These are phyloP conservation scores for Glycine latifolia DNA, from an alignment of 306 rosid species.

Conservation along the genomic window DNA sequence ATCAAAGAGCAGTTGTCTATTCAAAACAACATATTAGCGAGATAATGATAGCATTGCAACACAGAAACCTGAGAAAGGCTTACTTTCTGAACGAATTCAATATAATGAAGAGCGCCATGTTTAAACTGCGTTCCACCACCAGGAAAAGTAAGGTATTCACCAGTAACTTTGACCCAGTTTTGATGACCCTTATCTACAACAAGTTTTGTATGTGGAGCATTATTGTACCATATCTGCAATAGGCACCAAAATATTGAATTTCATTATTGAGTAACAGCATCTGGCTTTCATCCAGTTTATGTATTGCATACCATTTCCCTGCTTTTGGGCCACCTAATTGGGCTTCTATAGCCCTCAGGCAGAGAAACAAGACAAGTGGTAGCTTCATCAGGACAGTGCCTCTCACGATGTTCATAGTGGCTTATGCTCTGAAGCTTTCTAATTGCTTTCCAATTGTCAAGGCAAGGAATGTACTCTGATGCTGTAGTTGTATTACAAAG, in stretches of 20 bases:
- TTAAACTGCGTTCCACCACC: slow-evolving; percentile 96
- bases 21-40: slow-evolving; percentile 9
- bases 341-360: slow-evolving; percentile 72
- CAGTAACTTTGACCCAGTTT: slow-evolving; percentile 89
- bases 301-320: slow-evolving; percentile 69
- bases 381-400: slow-evolving; percentile 84
- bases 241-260: slow-evolving; percentile 45
- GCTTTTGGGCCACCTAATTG: slow-evolving; percentile 86
- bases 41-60: slow-evolving; percentile 21
- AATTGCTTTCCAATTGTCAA: slow-evolving; percentile 75
- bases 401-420: slow-evolving; percentile 81
- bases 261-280: slow-evolving; percentile 38
- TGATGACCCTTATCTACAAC: slow-evolving; percentile 85
- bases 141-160: slow-evolving; percentile 83
- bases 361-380: slow-evolving; percentile 81
- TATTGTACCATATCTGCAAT: slow-evolving; percentile 82
- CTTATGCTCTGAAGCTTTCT: slow-evolving; percentile 62
- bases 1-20: slow-evolving; percentile 15
- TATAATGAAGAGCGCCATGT: slow-evolving; percentile 86
- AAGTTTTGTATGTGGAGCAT: slow-evolving; percentile 82
- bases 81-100: slow-evolving; percentile 82
- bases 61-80: slow-evolving; percentile 44
- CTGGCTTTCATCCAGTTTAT: slow-evolving; percentile 21
- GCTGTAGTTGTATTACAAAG: slow-evolving; percentile 77
- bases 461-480: slow-evolving; percentile 90